phyloP scores from a whole-genome alignment of 352 stramenopile species.

The Pythium sukuiense region DNA sequence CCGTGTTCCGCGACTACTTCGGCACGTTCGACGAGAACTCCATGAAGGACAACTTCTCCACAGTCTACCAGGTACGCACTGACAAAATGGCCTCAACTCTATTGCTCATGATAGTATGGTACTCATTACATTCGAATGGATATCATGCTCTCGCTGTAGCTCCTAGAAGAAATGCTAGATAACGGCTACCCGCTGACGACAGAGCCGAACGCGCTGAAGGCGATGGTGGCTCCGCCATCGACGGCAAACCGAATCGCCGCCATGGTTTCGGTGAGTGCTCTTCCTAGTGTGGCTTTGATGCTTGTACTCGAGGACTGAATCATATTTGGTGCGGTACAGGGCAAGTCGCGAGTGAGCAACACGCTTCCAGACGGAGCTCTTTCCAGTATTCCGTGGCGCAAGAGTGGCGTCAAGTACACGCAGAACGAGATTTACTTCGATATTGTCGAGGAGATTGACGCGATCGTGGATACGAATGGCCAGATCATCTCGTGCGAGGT shows the following conservation, averaged over 20 bases:
- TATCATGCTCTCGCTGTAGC: conserved; percentile 31
- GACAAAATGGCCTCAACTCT: too few species aligned
- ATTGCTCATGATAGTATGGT: too few species aligned
- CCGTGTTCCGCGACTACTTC: conserved; percentile 98
- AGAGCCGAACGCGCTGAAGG: conserved; percentile 96
- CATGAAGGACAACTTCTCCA: conserved; percentile 99
- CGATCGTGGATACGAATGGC: conserved; percentile 93
- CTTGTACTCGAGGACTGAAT: background rate
- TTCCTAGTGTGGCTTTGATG: background rate
- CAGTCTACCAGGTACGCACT: conserved; percentile 88
- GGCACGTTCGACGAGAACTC: conserved; percentile 94
- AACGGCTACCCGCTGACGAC: conserved; percentile 97
- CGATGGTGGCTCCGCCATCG: conserved; percentile 95
- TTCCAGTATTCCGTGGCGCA: conserved; percentile 97
- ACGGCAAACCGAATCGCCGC: conserved; percentile 89
- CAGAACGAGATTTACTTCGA: conserved; percentile 99
- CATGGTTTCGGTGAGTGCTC: conserved; percentile 70
- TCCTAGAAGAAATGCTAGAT: conserved; percentile 97
- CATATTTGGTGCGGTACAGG: conserved; percentile 25
- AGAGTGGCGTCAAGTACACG: conserved; percentile 94
- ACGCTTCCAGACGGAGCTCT: conserved; percentile 91
- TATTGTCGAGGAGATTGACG: conserved; percentile 97
- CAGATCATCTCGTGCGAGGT: conserved; percentile 94
- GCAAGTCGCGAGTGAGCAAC: conserved; percentile 91
- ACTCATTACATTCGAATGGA: conserved; percentile 6